Evolutionary conservation across 805 yeast genomes (phyloP).

Genomic region (Clavispora santaluciae): DNA sequence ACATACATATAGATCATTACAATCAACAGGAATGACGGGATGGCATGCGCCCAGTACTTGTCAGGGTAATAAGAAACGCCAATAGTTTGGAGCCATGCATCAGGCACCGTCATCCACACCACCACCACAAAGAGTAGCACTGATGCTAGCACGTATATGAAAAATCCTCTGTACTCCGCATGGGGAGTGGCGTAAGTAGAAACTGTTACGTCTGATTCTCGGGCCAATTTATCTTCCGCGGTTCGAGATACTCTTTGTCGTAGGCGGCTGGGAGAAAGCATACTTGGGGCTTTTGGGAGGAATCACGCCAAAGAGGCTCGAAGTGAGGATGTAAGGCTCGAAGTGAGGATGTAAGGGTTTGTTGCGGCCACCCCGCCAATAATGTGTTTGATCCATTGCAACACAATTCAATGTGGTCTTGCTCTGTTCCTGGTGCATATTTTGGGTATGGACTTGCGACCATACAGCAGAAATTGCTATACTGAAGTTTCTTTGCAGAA

Average conservation of each 20-base stretch:
- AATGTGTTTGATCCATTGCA: too few species aligned
- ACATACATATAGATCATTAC: slow-evolving; percentile 68
- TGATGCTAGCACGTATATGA: slow-evolving; percentile 65
- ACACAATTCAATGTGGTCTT: too few species aligned
- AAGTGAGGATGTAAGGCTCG: too few species aligned
- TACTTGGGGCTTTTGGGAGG: too few species aligned
- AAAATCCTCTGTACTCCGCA: slow-evolving; percentile 86
- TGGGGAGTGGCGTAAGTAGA: slow-evolving; percentile 50
- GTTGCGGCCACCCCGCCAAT: too few species aligned
- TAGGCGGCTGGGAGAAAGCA: background rate
- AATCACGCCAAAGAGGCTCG: too few species aligned
- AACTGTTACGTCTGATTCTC: slow-evolving; percentile 63
- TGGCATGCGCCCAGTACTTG: slow-evolving; percentile 83
- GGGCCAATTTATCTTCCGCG: slow-evolving; percentile 47
- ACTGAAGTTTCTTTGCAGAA: too few species aligned
- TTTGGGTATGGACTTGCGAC: too few species aligned
- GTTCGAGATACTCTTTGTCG: background rate
- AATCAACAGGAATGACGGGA: slow-evolving; percentile 69
- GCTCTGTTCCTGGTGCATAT: too few species aligned
- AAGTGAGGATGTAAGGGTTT: too few species aligned
- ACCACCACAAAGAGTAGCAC: slow-evolving; percentile 50
- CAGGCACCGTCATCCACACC: slow-evolving; percentile 75
- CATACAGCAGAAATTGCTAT: too few species aligned
- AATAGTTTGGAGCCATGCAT: slow-evolving; percentile 42
- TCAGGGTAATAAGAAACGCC: slow-evolving; percentile 77